Conservation (phyloP, 768 basidiomycete species). For the Naganishia antarctica region DNA sequence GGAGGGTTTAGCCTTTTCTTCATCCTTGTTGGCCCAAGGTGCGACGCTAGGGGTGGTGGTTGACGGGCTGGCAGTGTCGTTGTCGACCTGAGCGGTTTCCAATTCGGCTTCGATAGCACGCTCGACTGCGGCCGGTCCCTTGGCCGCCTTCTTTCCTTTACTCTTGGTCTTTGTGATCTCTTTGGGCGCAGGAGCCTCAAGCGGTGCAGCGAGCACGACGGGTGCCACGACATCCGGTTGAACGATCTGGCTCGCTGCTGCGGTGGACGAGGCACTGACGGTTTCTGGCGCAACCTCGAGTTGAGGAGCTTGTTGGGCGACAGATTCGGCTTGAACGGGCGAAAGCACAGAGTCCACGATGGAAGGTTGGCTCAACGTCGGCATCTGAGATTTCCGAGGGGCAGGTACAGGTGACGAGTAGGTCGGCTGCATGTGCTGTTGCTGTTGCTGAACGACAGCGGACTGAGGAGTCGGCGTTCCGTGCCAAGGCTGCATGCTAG, state of each 20-base stretch:
- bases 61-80: not conserved
- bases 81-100: not conserved
- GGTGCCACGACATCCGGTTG: constrained; percentile 6
- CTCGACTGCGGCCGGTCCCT: constrained; percentile 26
- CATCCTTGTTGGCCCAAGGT: constrained; percentile 55
- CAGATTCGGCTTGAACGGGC: constrained; percentile 13
- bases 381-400: not conserved
- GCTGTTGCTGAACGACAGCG: constrained; percentile 13
- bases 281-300: not conserved
- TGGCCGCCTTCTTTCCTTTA: constrained; percentile 27
- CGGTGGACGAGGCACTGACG: not conserved
- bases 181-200: constrained; percentile 3
- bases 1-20: constrained; percentile 53
- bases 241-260: not conserved
- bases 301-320: not conserved
- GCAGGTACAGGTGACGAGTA: not conserved
- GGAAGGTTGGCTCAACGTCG: not conserved
- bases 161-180: constrained; percentile 14
- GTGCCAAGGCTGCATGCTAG: constrained; percentile 28
- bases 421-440: constrained; percentile 6
- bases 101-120: constrained; percentile 4
- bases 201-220: not conserved
- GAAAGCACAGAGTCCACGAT: constrained; percentile 16
- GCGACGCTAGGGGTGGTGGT: constrained; percentile 34
- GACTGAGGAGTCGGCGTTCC: constrained; percentile 20